Evolutionary conservation across 1,284 basidiomycete genomes (phyloP).

Genomic region (Amylostereum areolatum): DNA sequence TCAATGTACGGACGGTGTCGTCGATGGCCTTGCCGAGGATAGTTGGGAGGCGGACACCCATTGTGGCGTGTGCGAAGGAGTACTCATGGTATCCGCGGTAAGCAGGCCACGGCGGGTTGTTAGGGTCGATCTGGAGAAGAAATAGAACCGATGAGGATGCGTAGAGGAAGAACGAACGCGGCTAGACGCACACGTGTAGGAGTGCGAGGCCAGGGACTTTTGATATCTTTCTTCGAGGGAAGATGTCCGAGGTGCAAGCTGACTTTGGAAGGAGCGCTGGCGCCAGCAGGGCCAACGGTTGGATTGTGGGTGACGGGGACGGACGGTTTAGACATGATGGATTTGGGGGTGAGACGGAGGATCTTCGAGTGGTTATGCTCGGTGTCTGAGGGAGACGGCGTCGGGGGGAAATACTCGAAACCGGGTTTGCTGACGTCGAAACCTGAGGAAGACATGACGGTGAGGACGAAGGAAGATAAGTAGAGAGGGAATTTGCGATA

Average conservation of each 20-base stretch:
- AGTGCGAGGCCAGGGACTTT: slow-evolving; percentile 64
- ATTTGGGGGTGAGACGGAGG: slow-evolving; percentile 3
- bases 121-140: slow-evolving; percentile 63
- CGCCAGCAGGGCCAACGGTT: slow-evolving; percentile 1
- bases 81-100: slow-evolving; percentile 95
- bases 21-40: slow-evolving; percentile 96
- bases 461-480: neutral
- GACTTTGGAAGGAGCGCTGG: slow-evolving; percentile 10
- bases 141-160: neutral
- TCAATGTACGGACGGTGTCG: slow-evolving; percentile 86
- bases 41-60: slow-evolving; percentile 91
- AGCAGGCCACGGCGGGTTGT: slow-evolving; percentile 96
- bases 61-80: slow-evolving; percentile 90
- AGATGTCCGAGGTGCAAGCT: slow-evolving; percentile 62
- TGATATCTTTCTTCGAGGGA: slow-evolving; percentile 64
- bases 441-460: slow-evolving; percentile 11
- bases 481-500: neutral
- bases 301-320: slow-evolving; percentile 1
- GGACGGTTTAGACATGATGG: slow-evolving; percentile 2
- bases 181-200: slow-evolving; percentile 52
- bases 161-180: slow-evolving; percentile 2
- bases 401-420: slow-evolving; percentile 16
- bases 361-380: slow-evolving; percentile 3
- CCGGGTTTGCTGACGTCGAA: slow-evolving; percentile 9
- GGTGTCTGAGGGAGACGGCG: slow-evolving; percentile 13